These are phyloP conservation scores for Liquidambar formosana DNA, from an alignment of 164 flowering plant genomes.

Conservation along the genomic window DNA sequence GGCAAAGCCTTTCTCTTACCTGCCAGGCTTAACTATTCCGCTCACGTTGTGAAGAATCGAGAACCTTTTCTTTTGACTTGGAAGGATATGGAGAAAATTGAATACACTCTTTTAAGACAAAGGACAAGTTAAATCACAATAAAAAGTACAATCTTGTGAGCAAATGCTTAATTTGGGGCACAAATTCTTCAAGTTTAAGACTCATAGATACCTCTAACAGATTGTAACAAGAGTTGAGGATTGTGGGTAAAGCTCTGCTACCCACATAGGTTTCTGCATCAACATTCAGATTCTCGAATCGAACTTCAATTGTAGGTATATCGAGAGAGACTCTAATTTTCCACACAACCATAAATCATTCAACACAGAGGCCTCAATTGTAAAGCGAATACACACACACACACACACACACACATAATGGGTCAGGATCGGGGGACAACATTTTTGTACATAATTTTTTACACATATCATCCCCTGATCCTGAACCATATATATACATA, in stretches of 20 bases:
- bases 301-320: slow-evolving; percentile 45
- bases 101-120: no score
- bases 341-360: no score
- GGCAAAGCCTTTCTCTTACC: slow-evolving; percentile 18
- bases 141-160: no score
- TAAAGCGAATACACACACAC: background rate
- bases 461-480: no score
- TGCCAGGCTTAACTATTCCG: slow-evolving; percentile 39
- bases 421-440: no score
- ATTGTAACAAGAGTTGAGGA: slow-evolving; percentile 37
- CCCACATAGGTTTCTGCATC: slow-evolving; percentile 44
- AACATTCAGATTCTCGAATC: slow-evolving; percentile 45
- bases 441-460: no score
- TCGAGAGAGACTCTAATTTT: slow-evolving; percentile 42
- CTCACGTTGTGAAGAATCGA: slow-evolving; percentile 22
- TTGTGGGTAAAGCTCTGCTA: slow-evolving; percentile 49
- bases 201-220: slow-evolving; percentile 39
- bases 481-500: no score
- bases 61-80: slow-evolving; percentile 13
- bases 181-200: background rate
- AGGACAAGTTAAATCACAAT: no score
- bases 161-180: no score
- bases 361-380: no score
- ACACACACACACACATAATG: no score
- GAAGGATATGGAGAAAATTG: slow-evolving; percentile 10